Evolutionary conservation across 2,329 filamentous ascomycete species (phyloP).

Genomic region (Fusarium sp.): DNA sequence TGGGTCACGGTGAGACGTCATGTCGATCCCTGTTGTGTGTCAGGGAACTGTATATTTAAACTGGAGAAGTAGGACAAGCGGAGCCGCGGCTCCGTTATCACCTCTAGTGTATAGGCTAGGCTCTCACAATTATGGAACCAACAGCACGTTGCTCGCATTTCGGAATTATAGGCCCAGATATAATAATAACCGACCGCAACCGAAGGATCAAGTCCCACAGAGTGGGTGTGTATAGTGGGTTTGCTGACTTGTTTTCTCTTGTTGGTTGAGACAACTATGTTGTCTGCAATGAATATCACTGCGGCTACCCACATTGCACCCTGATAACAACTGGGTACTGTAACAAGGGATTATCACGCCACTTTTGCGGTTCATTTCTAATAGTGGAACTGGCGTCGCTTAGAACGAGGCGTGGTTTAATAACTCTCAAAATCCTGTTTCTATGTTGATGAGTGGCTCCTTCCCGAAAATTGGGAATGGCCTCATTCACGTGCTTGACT

Average conservation of each 20-base stretch:
- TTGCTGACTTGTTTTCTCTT: not conserved
- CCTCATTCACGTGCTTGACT: not conserved
- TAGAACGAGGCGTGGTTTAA: no score
- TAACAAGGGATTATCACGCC: no score
- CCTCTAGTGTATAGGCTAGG: not conserved
- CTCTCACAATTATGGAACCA: not conserved
- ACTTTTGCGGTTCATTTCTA: no score
- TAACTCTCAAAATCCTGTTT: not conserved
- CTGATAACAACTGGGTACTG: no score
- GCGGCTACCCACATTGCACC: no score
- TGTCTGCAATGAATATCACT: no score
- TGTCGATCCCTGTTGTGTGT: conserved; percentile 3
- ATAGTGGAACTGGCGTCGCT: not conserved
- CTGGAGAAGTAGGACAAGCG: not conserved
- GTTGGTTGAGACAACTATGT: not conserved
- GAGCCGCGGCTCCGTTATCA: conserved; percentile 2
- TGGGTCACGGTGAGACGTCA: conserved; percentile 2
- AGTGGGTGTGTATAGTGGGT: not conserved
- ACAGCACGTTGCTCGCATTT: not conserved
- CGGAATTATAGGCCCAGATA: not conserved
- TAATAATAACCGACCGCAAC: not conserved
- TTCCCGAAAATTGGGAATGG: not conserved
- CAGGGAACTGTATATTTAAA: conserved; percentile 6
- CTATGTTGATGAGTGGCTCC: not conserved
- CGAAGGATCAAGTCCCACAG: not conserved